These are phyloP conservation scores for Acacia acuminata DNA, from an alignment of 306 rosid genomes.

Conservation along the genomic window DNA sequence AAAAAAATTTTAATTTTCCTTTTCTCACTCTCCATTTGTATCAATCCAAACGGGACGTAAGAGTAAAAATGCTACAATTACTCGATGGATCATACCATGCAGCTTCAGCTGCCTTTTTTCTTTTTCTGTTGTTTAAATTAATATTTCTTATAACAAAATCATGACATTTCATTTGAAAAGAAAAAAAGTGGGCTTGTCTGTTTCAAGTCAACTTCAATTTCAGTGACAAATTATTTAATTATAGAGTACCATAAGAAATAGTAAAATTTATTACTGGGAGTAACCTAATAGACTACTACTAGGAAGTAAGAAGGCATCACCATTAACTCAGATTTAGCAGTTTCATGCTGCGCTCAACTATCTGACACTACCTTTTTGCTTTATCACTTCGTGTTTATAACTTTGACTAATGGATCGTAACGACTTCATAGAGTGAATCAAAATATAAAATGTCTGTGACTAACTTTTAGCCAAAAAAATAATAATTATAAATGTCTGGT, in stretches of 20 bases:
- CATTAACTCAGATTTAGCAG: not conserved
- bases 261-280: not conserved
- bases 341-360: not conserved
- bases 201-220: not conserved
- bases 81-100: not conserved
- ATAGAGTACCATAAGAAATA: not conserved
- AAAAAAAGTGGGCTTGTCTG: not conserved
- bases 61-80: no score
- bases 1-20: no score
- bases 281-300: not conserved
- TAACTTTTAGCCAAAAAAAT: no score
- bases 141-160: no score
- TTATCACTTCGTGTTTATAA: not conserved
- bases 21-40: no score
- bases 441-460: no score
- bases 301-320: not conserved
- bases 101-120: not conserved
- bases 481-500: no score
- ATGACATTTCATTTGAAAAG: no score
- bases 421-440: not conserved
- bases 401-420: not conserved
- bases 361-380: slow-evolving; percentile 11
- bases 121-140: not conserved
- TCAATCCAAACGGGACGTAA: no score
- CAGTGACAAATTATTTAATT: not conserved